Evolutionary conservation across 2,329 filamentous ascomycete genomes (phyloP), one percentile per base, ranked within the genome.

Genomic region (Phaeosphaeria sp.): DNA sequence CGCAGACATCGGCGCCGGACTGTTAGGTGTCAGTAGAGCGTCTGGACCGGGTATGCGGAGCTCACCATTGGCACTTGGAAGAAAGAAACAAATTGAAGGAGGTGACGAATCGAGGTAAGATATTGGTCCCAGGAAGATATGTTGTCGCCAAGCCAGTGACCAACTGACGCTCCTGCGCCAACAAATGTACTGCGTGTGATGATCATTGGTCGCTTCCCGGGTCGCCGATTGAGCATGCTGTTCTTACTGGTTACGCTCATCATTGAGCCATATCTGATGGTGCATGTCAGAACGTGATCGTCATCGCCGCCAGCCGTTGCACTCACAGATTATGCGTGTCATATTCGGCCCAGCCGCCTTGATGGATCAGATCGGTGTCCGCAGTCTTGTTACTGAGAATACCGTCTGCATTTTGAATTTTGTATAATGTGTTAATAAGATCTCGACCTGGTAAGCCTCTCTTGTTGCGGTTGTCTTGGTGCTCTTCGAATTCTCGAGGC

Each of bases 131-230:
- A 83, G 5, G 74, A 67, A 3, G 78, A 78, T 2, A 76, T 54
- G 48, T 83, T 83, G 67, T 87, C 86, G 4, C 86, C 86, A 2
- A 86, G 77, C 85, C 85, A 87, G 63, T 87, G 84, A 11, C 84
- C 85, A 33, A 86, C 83, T 39, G 84, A 77, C 21, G 77, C 71
- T 2, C 91, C 91, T 1, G 89, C 88, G 7, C 91, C 91, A 15
- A 89, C 86, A 70, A 91, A 93, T 0, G 90, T 93, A 45, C 87
- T 89, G n/a, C 91, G 86, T 0, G 90, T 92, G 66, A 94, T 91
- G 53, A 93, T 80, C 63, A 93, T 71, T 1, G 91, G 89, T 0
- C 90, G 84, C 13, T 86, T 79, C 1, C 76, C 73, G 0, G 90
- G 89, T 0, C 89, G 84, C n/a, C 89, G 84, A n/a, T 81, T 78